These are phyloP conservation scores for Thozetella sp. DNA, from an alignment of 495 filamentous ascomycete genomes.

Conservation along the genomic window DNA sequence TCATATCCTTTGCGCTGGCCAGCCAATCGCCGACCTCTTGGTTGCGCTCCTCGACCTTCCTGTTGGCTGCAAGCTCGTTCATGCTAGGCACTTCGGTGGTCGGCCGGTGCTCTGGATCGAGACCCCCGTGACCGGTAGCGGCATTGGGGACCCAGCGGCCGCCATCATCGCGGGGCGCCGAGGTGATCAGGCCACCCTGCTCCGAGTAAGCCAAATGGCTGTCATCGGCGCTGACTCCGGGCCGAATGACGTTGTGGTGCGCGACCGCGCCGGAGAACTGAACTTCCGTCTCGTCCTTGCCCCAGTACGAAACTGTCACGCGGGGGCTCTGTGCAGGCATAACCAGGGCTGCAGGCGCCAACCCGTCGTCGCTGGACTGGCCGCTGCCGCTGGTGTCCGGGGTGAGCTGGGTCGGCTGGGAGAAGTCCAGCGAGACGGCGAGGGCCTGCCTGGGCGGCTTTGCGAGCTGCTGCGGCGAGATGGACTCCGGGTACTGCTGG, in stretches of 20 bases:
- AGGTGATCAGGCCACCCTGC: slow-evolving; percentile 1
- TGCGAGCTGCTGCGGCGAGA: slow-evolving; percentile 19
- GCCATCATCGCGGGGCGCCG: slow-evolving; percentile 28
- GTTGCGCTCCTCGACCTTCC: slow-evolving; percentile 36
- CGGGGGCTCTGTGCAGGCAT: slow-evolving; percentile 47
- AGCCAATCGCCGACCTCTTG: slow-evolving; percentile 43
- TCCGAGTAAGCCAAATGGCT: slow-evolving; percentile 3
- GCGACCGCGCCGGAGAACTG: slow-evolving; percentile 25
- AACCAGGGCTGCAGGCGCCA: slow-evolving; percentile 29
- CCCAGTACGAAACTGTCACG: slow-evolving; percentile 52
- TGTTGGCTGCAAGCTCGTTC: slow-evolving; percentile 35
- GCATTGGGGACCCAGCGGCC: slow-evolving; percentile 38
- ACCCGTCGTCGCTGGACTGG: slow-evolving; percentile 47
- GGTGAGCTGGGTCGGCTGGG: slow-evolving; percentile 37
- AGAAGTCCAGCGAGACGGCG: slow-evolving; percentile 24
- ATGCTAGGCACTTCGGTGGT: slow-evolving; percentile 35
- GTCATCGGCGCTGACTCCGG: slow-evolving; percentile 11
- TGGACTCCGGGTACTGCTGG: slow-evolving; percentile 7
- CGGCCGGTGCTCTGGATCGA: slow-evolving; percentile 40
- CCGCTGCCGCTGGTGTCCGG: slow-evolving; percentile 47
- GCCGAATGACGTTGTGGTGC: slow-evolving; percentile 6
- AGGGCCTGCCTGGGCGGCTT: slow-evolving; percentile 19
- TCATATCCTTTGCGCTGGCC: slow-evolving; percentile 14
- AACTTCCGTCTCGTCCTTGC: slow-evolving; percentile 26
- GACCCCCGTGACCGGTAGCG: slow-evolving; percentile 36